Conservation (phyloP, 2,329 filamentous ascomycete genomes). For the Paecilomyces sp. region DNA sequence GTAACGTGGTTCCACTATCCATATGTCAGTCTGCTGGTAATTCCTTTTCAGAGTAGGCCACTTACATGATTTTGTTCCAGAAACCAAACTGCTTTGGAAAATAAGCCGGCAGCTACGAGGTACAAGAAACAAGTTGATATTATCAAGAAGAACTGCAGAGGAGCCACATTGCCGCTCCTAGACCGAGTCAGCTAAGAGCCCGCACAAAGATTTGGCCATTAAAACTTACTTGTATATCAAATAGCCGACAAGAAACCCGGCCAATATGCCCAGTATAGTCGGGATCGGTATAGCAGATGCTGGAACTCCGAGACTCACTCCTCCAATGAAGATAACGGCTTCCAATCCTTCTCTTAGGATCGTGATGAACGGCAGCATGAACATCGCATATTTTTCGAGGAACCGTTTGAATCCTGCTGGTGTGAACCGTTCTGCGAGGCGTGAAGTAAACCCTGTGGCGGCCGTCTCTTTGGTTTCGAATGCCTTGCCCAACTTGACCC, state of each 20-base stretch:
- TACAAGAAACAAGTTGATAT: constrained; percentile 77
- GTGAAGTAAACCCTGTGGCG: constrained; percentile 16
- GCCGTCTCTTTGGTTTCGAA: constrained; percentile 48
- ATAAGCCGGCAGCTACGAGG: constrained; percentile 73
- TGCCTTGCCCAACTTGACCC: constrained; percentile 63
- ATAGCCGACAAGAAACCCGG: constrained; percentile 62
- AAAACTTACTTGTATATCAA: constrained; percentile 65
- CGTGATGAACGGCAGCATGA: constrained; percentile 77
- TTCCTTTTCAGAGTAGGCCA: background rate
- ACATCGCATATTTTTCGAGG: constrained; percentile 76
- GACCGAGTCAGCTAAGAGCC: background rate
- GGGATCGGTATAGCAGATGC: constrained; percentile 71
- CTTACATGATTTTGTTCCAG: constrained; percentile 55
- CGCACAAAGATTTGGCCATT: background rate
- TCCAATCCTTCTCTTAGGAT: constrained; percentile 83
- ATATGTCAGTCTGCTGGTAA: background rate
- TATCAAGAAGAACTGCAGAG: constrained; percentile 72
- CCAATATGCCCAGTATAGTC: constrained; percentile 63
- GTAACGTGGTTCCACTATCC: constrained; percentile 54
- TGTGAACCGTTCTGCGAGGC: constrained; percentile 21
- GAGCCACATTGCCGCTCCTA: constrained; percentile 56
- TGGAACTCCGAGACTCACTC: constrained; percentile 69
- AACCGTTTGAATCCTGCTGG: constrained; percentile 52
- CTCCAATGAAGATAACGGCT: constrained; percentile 77
- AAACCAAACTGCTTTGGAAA: constrained; percentile 68